Base-by-base conservation (phyloP, 2,329 filamentous ascomycete genomes). In the Rhexocercosporidium sp. region DNA sequence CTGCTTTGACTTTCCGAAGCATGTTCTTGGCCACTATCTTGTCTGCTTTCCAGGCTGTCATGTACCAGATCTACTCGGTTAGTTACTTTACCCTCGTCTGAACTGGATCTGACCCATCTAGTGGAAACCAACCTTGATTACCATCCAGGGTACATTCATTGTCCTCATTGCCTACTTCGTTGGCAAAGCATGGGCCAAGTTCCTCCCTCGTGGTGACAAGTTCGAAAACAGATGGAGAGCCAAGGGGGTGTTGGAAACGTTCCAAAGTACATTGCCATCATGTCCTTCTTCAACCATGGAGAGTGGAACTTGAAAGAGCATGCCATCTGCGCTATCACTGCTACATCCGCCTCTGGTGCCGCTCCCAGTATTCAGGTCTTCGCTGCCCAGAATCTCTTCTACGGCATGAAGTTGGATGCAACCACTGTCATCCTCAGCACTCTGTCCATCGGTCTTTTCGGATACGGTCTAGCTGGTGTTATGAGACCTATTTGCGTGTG, bases 241-340 rank as follows among this genome's bases (percentile, higher is more conserved):
- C 3, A 74, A 75, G 20, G 79, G 79, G 79, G 79, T 7, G 73
- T 81, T 3, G 83, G 81, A 2, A 78, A 79, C 34, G 74, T 76
- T 18, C 85, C 85, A 0, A 25, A 69, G 0, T 82, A 77, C 74
- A 82, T 87, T 54, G 69, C 64, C 0, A 12, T 79, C 18, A 37
- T 81, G 18, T 78, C 76, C 7, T 82, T 88, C 57, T 25, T 88
- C 70, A 88, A 88, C 70, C 76, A 76, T 5, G 82, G 85, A 0
- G 81, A 80, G 0, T 88, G 83, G 82, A 79, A 78, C 31, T 75
- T 88, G 39, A 88, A 88, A 69, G 86, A 88, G 71, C 86, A 88
- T 41, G 78, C 84, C 0, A 80, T 87, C 1, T 83, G 82, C 69
- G 72, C 84, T 59, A 85, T 87, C 72, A 87, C 83, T 0, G 84